A percentile compares a stretch with the other conserved stretches of the same genome.
phyloP scores from a whole-genome alignment of 768 basidiomycete genomes.

The Rhizopogon sp. region DNA sequence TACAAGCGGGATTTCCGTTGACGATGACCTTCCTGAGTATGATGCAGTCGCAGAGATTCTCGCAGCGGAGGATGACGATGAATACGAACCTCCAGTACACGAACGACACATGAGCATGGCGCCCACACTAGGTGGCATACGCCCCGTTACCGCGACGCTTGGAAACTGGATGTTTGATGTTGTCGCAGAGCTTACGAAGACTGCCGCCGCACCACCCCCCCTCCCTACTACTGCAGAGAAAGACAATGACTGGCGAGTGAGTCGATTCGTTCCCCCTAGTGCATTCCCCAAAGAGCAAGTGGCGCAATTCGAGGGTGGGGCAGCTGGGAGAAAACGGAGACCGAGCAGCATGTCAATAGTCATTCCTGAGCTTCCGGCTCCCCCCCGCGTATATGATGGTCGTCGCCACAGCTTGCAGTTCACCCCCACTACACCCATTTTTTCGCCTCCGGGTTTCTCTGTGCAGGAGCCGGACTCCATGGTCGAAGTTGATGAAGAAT shows the following conservation, averaged over 20 bases:
- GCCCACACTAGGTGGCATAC: constrained; percentile 30
- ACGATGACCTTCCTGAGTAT: constrained; percentile 30
- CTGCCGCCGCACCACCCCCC: constrained; percentile 16
- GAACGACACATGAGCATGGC: constrained; percentile 40
- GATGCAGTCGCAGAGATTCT: constrained; percentile 43
- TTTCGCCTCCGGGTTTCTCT: constrained; percentile 20
- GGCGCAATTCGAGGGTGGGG: constrained; percentile 16
- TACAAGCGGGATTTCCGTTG: constrained; percentile 53
- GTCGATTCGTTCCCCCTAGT: constrained; percentile 33
- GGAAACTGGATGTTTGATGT: constrained; percentile 88
- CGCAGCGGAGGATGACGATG: constrained; percentile 42
- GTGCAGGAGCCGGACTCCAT: constrained; percentile 10
- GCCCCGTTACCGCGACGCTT: constrained; percentile 46
- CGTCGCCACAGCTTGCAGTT: constrained; percentile 56
- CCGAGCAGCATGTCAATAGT: constrained; percentile 35
- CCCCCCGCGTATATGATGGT: constrained; percentile 23
- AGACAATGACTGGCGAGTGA: constrained; percentile 16
- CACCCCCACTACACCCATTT: constrained; percentile 48
- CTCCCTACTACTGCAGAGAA: constrained; percentile 8
- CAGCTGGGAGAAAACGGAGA: constrained; percentile 13
- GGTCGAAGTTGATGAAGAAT: constrained; percentile 33
- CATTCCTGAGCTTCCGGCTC: constrained; percentile 23
- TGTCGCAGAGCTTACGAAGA: constrained; percentile 56
- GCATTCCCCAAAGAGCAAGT: constrained; percentile 17
- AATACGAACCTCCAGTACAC: constrained; percentile 19